phyloP scores from a whole-genome alignment of 192 early-diverging fungal genomes.

The Cladochytrium replicatum region DNA sequence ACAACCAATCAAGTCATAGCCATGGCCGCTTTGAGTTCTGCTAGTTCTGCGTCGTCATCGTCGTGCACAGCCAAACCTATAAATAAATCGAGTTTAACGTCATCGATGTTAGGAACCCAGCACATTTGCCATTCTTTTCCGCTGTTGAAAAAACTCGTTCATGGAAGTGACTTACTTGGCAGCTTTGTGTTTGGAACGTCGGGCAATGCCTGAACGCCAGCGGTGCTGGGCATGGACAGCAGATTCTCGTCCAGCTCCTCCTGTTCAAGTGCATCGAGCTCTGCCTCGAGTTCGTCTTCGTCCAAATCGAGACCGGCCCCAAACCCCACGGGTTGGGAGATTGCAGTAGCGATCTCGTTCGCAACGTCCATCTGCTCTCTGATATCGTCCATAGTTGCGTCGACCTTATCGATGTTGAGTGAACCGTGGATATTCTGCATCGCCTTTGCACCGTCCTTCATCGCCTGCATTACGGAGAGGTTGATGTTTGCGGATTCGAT shows the following conservation, averaged over 20 bases:
- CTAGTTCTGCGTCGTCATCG: slow-evolving; percentile 78
- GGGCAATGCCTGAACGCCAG: slow-evolving; percentile 16
- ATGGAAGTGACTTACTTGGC: slow-evolving; percentile 36
- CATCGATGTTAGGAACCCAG: background rate
- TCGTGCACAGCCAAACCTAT: slow-evolving; percentile 32
- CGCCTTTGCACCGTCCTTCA: slow-evolving; percentile 83
- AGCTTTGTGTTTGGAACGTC: slow-evolving; percentile 55
- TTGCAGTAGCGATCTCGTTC: slow-evolving; percentile 88
- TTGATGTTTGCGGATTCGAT: slow-evolving; percentile 96
- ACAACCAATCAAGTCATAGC: slow-evolving; percentile 40
- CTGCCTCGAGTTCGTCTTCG: slow-evolving; percentile 80
- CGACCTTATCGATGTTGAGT: slow-evolving; percentile 90
- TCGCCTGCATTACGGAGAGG: slow-evolving; percentile 87
- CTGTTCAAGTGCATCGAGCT: slow-evolving; percentile 84
- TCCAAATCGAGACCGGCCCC: slow-evolving; percentile 91
- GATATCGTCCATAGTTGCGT: slow-evolving; percentile 92
- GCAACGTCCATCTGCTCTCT: slow-evolving; percentile 95
- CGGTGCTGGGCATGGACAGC: slow-evolving; percentile 44
- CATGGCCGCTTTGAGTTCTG: slow-evolving; percentile 66
- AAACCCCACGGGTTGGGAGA: slow-evolving; percentile 78
- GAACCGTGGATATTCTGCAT: slow-evolving; percentile 88
- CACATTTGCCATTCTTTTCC: background rate
- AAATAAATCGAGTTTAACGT: no score
- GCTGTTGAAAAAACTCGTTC: slow-evolving; percentile 45
- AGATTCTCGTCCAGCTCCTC: slow-evolving; percentile 81